Evolutionary conservation across 306 rosid genomes (phyloP), one percentile per base, ranked within the genome.

Genomic region (Astragalus glycyphyllos): DNA sequence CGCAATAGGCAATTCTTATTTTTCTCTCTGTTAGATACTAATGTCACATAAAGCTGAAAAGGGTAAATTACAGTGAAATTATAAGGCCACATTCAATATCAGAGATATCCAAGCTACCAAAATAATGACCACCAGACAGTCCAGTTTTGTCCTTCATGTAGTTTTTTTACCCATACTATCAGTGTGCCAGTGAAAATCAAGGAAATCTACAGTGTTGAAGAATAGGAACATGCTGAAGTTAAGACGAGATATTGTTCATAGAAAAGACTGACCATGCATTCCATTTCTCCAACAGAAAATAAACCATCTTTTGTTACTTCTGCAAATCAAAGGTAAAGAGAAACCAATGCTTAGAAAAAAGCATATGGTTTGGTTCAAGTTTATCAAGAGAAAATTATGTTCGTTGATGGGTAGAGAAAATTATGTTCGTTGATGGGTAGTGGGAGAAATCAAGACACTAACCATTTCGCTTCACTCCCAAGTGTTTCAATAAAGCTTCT

Each of bases 251-350:
- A 79, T 23, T 31, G 62, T 29, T 77, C 11, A 34, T 74, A 67
- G 66, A 79, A 78, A 74, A 71, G 16, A 75, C 92, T 84, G 71
- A 94, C 99, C 99, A 94, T 94, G 87, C 99, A 94, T 86, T 91
- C 99, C 99, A 90, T 94, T 84, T 94, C 99, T 73, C 98, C 99
- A 69, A 94, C 97, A 49, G 99, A 94, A 75, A 94, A 94, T 77
- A 94, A 82, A 75, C 99, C 99, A 82, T 94, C 99, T 84, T 86
- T 78, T 38, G 99, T 94, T 77, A 94, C 96, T 86, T 94, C 97
- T 94, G 99, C 72, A 83, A 68, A 83, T 77, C 29, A 63, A 65
- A 80, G 75, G 74, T 38, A 49, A 57, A 48, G 65, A 46, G 32
- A 81, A 58, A 63, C 65, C 64, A 66, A 77, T 55, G 68, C 65